These are phyloP conservation scores for Monilinia aucupariae DNA, from an alignment of 2,329 filamentous ascomycete species.

Conservation along the genomic window DNA sequence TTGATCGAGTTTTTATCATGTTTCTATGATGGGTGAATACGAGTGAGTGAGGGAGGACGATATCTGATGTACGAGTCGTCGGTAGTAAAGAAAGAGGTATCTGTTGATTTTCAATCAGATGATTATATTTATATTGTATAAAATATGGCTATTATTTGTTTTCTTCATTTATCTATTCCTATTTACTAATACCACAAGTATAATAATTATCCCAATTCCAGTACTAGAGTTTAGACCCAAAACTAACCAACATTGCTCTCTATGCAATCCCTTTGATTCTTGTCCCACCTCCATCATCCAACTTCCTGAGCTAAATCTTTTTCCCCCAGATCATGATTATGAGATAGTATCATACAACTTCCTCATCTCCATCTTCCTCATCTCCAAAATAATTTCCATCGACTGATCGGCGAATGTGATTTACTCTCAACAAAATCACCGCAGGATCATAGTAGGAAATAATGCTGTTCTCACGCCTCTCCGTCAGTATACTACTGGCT, in stretches of 20 bases:
- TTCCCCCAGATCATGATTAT: background rate
- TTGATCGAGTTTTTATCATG: too few species aligned
- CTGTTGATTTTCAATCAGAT: too few species aligned
- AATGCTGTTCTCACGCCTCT: constrained; percentile 28
- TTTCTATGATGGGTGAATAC: too few species aligned
- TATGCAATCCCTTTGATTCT: background rate
- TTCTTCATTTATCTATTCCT: too few species aligned
- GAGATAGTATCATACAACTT: background rate
- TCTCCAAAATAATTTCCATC: background rate
- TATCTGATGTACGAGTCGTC: too few species aligned
- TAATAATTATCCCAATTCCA: too few species aligned
- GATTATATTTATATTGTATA: too few species aligned
- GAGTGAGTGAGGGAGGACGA: too few species aligned
- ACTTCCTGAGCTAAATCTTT: background rate
- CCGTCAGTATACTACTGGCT: constrained; percentile 35
- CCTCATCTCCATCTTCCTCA: background rate
- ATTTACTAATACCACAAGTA: too few species aligned
- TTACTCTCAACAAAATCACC: background rate
- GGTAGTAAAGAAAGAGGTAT: too few species aligned
- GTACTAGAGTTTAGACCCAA: too few species aligned
- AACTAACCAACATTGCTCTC: background rate
- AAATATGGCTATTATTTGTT: too few species aligned
- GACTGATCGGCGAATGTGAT: constrained; percentile 6
- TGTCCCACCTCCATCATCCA: constrained; percentile 1
- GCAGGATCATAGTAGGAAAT: constrained; percentile 1